phyloP scores from a whole-genome alignment of 257 asterid species.

The Penstemon barbatus region DNA sequence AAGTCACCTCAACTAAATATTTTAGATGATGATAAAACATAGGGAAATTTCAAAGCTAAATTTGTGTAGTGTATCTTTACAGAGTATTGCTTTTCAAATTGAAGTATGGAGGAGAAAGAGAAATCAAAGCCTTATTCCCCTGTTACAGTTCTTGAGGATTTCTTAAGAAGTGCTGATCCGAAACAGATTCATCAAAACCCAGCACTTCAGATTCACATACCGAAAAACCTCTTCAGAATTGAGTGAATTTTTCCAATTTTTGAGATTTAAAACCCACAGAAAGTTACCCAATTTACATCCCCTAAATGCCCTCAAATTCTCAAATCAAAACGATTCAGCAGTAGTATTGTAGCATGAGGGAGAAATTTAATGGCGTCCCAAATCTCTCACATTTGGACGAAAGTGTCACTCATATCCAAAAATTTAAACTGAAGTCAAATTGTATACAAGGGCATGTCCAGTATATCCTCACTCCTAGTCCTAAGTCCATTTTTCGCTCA shows the following conservation, averaged over 20 bases:
- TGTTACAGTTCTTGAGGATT: conserved; percentile 88
- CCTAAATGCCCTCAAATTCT: conserved; percentile 41
- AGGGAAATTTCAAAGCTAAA: neutral
- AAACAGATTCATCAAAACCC: conserved; percentile 69
- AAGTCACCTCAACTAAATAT: neutral
- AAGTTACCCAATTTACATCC: conserved; percentile 56
- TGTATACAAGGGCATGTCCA: too few relatives aligned
- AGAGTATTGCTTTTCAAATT: conserved; percentile 15
- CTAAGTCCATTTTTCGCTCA: too few relatives aligned
- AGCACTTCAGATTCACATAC: conserved; percentile 68
- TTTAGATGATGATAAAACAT: neutral
- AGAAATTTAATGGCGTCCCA: conserved; percentile 34
- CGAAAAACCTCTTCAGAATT: conserved; percentile 48
- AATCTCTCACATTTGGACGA: too few relatives aligned
- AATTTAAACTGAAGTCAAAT: too few relatives aligned
- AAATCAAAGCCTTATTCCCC: conserved; percentile 63
- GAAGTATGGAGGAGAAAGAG: conserved; percentile 54
- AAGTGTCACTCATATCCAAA: too few relatives aligned
- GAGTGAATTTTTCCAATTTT: conserved; percentile 49
- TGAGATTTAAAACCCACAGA: conserved; percentile 57
- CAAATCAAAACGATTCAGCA: conserved; percentile 63
- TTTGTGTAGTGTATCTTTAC: neutral
- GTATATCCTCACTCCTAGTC: too few relatives aligned
- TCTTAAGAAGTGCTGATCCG: conserved; percentile 64
- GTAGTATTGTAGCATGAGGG: conserved; percentile 50